These are phyloP conservation scores for Acephala macrosclerotiorum DNA, from an alignment of 2,329 filamentous ascomycete species.

Conservation along the genomic window DNA sequence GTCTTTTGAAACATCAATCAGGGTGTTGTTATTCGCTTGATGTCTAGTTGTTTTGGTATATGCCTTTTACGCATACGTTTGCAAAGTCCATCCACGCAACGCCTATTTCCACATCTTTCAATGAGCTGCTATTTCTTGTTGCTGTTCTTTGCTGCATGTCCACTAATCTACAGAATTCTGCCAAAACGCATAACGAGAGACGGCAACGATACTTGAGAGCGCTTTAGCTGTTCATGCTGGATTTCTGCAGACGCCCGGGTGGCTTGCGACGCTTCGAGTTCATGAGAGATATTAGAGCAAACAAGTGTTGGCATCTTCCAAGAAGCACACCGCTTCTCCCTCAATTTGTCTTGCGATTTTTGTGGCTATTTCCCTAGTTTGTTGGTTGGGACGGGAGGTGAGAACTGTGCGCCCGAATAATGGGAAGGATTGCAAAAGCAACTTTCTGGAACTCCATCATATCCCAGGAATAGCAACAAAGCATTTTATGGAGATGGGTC, in stretches of 20 bases:
- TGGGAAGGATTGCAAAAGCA: neutral
- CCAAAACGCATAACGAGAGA: neutral
- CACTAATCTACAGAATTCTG: neutral
- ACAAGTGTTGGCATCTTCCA: neutral
- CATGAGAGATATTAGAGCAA: neutral
- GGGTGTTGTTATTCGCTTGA: neutral
- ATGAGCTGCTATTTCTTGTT: too few relatives aligned
- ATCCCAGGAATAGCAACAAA: neutral
- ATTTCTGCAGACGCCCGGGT: neutral
- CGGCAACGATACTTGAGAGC: neutral
- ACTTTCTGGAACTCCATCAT: neutral
- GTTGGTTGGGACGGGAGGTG: neutral
- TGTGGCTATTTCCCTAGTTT: neutral
- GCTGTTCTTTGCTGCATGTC: neutral
- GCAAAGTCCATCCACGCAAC: too few relatives aligned
- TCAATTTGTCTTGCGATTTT: neutral
- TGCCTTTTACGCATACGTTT: neutral
- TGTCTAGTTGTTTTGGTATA: neutral
- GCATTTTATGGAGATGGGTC: neutral
- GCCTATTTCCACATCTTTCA: too few relatives aligned
- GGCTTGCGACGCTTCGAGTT: neutral
- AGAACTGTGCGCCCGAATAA: neutral
- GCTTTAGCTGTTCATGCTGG: neutral
- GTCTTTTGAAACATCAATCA: neutral
- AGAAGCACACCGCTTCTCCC: slow-evolving; percentile 1